Evolutionary conservation across 2,329 filamentous ascomycete genomes (phyloP).

Genomic region (Tolypocladium pustulatum): DNA sequence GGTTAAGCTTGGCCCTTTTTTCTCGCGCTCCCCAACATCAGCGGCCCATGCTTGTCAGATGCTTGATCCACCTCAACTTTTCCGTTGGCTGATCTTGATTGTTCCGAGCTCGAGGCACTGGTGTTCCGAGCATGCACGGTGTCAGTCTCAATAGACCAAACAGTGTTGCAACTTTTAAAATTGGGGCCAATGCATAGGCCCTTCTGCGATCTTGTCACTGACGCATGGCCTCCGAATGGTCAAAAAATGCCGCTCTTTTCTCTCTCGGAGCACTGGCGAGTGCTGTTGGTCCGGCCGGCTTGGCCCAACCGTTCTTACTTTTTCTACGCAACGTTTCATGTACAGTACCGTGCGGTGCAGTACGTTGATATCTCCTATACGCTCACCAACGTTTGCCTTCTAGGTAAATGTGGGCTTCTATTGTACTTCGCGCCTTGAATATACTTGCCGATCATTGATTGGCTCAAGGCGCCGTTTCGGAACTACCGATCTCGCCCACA

Average conservation of each 20-base stretch:
- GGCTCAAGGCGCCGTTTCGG: not conserved
- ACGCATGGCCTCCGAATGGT: not conserved
- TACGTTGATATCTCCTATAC: not conserved
- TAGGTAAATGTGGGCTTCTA: not conserved
- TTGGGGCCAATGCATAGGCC: not conserved
- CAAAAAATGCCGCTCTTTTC: not conserved
- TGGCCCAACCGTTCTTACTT: no score
- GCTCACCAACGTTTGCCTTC: not conserved
- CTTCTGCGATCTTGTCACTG: not conserved
- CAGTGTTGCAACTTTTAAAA: not conserved
- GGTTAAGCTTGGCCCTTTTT: not conserved
- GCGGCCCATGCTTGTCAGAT: not conserved
- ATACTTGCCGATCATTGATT: not conserved
- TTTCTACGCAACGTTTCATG: no score
- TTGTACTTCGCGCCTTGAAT: not conserved
- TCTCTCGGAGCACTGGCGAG: not conserved
- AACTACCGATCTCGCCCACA: not conserved
- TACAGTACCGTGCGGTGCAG: no score
- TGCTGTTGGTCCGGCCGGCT: not conserved
- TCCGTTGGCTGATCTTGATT: not conserved
- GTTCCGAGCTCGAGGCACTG: not conserved
- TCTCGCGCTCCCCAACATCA: not conserved
- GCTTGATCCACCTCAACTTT: not conserved
- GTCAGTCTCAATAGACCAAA: not conserved
- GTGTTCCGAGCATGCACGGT: not conserved